These are phyloP conservation scores for Backusella tarrabulga DNA, from an alignment of 192 early-diverging fungal species.

Conservation along the genomic window DNA sequence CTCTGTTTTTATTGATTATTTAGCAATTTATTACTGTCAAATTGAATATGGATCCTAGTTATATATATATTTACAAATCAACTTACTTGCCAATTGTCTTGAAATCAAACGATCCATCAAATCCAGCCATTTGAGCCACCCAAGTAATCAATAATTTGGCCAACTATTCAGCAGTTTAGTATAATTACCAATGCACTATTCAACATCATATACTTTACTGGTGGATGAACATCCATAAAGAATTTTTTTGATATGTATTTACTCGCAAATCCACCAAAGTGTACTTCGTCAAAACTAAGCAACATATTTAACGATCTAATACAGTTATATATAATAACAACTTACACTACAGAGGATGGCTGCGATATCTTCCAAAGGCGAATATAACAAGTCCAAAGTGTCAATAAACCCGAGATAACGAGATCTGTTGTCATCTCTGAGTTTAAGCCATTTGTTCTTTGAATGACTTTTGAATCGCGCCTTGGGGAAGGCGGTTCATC, in stretches of 20 bases:
- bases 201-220: constrained; percentile 63
- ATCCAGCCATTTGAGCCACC: constrained; percentile 78
- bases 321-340: background rate
- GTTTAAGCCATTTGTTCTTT: background rate
- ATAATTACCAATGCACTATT: background rate
- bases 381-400: constrained; percentile 36
- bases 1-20: constrained; percentile 31
- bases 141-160: constrained; percentile 45
- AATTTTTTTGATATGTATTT: constrained; percentile 85
- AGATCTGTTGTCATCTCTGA: background rate
- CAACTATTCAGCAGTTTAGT: constrained; percentile 14
- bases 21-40: too few relatives aligned
- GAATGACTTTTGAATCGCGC: background rate
- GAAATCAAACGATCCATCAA: constrained; percentile 89
- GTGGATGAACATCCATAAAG: constrained; percentile 95
- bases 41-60: too few relatives aligned
- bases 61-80: too few relatives aligned
- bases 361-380: constrained; percentile 42
- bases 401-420: constrained; percentile 19
- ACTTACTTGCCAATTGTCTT: constrained; percentile 84
- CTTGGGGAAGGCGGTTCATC: background rate
- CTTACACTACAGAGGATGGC: constrained; percentile 40
- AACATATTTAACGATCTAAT: background rate
- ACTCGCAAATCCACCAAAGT: constrained; percentile 95
- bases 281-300: constrained; percentile 93